phyloP scores from a whole-genome alignment of 495 filamentous ascomycete species.

The Lophium mytilinum region DNA sequence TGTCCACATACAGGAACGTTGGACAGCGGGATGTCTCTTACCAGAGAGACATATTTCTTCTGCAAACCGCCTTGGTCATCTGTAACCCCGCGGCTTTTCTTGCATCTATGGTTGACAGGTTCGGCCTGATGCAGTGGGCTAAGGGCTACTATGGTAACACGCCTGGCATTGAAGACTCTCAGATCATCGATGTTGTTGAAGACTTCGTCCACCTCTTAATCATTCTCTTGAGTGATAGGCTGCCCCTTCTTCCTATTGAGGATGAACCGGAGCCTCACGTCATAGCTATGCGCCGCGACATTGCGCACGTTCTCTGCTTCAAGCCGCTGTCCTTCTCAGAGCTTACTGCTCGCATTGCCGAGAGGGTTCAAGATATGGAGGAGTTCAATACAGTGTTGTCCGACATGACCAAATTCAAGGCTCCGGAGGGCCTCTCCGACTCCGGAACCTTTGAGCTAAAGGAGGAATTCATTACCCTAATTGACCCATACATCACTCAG shows the following conservation, averaged over 20 bases:
- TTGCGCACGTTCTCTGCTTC: slow-evolving; percentile 92
- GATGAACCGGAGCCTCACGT: slow-evolving; percentile 57
- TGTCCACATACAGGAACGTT: slow-evolving; percentile 82
- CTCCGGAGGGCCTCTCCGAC: slow-evolving; percentile 86
- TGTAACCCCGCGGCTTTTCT: slow-evolving; percentile 79
- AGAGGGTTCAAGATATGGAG: slow-evolving; percentile 74
- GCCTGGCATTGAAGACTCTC: slow-evolving; percentile 64
- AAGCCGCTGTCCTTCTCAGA: slow-evolving; percentile 92
- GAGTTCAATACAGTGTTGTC: slow-evolving; percentile 74
- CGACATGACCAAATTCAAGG: slow-evolving; percentile 78
- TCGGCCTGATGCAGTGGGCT: slow-evolving; percentile 84
- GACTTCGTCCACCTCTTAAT: slow-evolving; percentile 94
- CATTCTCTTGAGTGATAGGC: slow-evolving; percentile 79
- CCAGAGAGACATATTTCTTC: slow-evolving; percentile 87
- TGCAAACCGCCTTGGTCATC: slow-evolving; percentile 83
- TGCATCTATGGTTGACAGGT: slow-evolving; percentile 84
- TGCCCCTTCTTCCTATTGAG: slow-evolving; percentile 62
- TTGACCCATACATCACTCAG: slow-evolving; percentile 91
- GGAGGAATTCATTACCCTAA: slow-evolving; percentile 67
- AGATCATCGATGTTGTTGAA: slow-evolving; percentile 86
- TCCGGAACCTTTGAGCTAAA: slow-evolving; percentile 91
- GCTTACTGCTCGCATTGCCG: slow-evolving; percentile 68
- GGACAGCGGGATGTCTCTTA: slow-evolving; percentile 82
- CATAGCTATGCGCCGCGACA: slow-evolving; percentile 72
- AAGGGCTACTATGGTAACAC: slow-evolving; percentile 62